Evolutionary conservation across 768 basidiomycete genomes (phyloP), one percentile per base, ranked within the genome.

Genomic region (Serendipita vermifera): DNA sequence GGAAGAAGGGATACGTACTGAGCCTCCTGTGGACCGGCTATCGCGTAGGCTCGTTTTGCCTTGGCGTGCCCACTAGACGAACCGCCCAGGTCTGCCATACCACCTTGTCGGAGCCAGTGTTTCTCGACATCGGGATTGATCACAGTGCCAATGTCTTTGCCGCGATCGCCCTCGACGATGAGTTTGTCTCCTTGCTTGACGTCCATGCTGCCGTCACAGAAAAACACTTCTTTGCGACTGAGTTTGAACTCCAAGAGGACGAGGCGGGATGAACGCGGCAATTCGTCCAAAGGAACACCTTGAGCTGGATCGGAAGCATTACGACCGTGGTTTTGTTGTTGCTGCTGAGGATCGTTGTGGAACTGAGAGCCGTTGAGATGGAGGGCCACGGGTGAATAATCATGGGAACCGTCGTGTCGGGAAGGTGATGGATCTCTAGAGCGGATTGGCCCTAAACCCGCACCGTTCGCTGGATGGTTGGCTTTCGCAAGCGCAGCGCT

Each of bases 211-310:
- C 76, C 73, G 64, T 93, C 87, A 59, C 83, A 76, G 68, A 96
- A 98, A 71, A 92, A 98, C 26, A 99, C 71, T 68, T 98, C 94
- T 60, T 91, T 91, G 36, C 94, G 81, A 0, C 91, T 90, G 0
- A 93, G 93, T 70, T 97, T 99, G 77, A 99, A 99, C 68, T 96
- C 87, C 63, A 97, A 86, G 62, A 97, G 93, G 75, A 80, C 97
- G 5, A 99, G 77, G n/a, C 87, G 90, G 74, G 85, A 88, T 33
- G 82, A 80, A 11, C 84, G 67, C 0, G 92, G 84, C 38, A 99
- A 83, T 46, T 85, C 69, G 65, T 84, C 81, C 15, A 97, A 76
- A 0, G 92, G 90, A 0, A 97, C 79, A 33, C 94, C 94, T 64
- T 84, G 85, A 51, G 94, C 93, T 22, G 94, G 81, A 9, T 91